Conservation (phyloP, 371 early-diverging fungal genomes). For the Mortierella sp. region DNA sequence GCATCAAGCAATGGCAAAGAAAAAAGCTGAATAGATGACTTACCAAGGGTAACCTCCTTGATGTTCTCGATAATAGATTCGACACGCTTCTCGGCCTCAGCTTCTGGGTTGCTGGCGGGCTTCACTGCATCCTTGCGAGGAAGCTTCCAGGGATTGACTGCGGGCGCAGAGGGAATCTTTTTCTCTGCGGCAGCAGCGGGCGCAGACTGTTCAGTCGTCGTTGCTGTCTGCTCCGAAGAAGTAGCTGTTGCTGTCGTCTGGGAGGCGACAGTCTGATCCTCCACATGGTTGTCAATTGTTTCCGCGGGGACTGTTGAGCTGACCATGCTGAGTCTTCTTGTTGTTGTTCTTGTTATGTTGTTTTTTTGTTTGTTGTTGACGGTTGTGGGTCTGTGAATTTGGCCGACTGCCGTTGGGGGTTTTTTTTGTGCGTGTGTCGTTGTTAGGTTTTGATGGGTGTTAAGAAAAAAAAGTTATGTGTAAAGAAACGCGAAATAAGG, state of each 20-base stretch:
- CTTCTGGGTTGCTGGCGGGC: constrained; percentile 22
- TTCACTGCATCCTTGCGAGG: constrained; percentile 59
- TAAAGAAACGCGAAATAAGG: neutral
- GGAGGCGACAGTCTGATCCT: constrained; percentile 9
- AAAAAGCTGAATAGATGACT: constrained; percentile 3
- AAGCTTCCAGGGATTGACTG: constrained; percentile 70
- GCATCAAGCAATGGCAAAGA: neutral
- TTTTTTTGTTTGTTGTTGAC: neutral
- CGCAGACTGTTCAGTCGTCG: neutral
- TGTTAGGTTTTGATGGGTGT: neutral
- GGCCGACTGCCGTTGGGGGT: neutral
- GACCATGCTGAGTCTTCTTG: constrained; percentile 23
- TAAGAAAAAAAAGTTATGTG: neutral
- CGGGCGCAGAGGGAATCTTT: constrained; percentile 58
- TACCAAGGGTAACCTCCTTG: constrained; percentile 59
- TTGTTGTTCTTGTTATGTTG: neutral
- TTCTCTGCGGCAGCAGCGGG: neutral
- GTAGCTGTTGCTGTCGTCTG: neutral
- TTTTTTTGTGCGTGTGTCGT: neutral
- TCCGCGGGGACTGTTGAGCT: constrained; percentile 34
- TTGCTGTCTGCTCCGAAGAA: too few relatives aligned
- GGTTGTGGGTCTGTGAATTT: neutral
- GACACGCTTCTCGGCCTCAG: constrained; percentile 47
- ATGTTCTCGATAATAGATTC: constrained; percentile 49
- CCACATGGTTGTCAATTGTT: constrained; percentile 29